Conservation (phyloP, 2,329 filamentous ascomycete genomes). For the Colletotrichum chrysophilum region DNA sequence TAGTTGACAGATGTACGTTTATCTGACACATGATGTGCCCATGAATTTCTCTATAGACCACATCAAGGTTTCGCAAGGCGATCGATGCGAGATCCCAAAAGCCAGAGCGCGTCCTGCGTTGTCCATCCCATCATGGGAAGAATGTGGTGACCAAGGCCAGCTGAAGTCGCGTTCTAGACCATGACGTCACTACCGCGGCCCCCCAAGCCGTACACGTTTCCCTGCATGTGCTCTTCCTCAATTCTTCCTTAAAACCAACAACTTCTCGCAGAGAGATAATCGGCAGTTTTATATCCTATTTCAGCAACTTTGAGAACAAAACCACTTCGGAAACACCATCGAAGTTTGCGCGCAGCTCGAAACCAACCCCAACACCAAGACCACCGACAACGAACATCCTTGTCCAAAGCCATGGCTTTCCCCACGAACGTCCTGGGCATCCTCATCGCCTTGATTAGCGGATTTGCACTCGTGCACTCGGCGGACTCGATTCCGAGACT, state of each 20-base stretch:
- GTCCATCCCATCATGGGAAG: background rate
- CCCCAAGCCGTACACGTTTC: background rate
- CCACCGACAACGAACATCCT: background rate
- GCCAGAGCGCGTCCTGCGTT: constrained; percentile 12
- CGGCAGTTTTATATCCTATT: background rate
- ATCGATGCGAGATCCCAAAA: background rate
- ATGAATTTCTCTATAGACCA: too few relatives aligned
- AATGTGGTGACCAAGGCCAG: background rate
- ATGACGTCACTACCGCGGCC: constrained; percentile 3
- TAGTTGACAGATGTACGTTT: too few relatives aligned
- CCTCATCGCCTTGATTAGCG: constrained; percentile 25
- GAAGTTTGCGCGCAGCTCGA: background rate
- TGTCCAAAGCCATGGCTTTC: constrained; percentile 15
- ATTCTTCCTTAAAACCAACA: background rate
- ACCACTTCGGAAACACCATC: background rate
- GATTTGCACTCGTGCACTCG: constrained; percentile 27
- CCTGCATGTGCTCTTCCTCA: background rate
- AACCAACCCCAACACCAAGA: background rate
- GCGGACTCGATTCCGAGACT: constrained; percentile 30
- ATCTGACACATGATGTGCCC: too few relatives aligned
- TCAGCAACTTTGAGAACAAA: background rate
- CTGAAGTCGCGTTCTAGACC: background rate
- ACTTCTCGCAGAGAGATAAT: background rate
- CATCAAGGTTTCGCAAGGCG: background rate
- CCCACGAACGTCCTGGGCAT: constrained; percentile 16